phyloP scores from a whole-genome alignment of 2,329 filamentous ascomycete species.

The Talaromyces atroroseus region DNA sequence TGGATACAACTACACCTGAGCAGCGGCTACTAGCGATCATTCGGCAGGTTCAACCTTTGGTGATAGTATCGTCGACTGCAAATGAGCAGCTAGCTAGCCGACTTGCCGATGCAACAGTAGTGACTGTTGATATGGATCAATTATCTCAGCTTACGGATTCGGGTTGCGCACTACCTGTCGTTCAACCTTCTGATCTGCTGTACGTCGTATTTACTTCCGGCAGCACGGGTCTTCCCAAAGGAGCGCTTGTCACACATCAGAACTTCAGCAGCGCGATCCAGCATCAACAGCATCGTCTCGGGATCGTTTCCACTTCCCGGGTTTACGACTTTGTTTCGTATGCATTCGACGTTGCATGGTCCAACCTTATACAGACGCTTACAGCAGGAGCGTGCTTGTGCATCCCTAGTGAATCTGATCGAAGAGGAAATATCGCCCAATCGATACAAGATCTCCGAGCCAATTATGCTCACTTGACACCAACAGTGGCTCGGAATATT shows the following conservation, averaged over 20 bases:
- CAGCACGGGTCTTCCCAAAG: slow-evolving; percentile 49
- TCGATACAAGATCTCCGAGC: slow-evolving; percentile 44
- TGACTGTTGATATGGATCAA: not conserved
- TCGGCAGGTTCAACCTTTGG: slow-evolving; percentile 1
- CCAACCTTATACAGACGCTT: slow-evolving; percentile 46
- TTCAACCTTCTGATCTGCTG: not conserved
- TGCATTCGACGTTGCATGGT: slow-evolving; percentile 44
- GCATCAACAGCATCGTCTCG: slow-evolving; percentile 35
- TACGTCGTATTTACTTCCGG: slow-evolving; percentile 59
- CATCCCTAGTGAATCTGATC: slow-evolving; percentile 42
- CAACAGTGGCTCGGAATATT: slow-evolving; percentile 45
- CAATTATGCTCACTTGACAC: slow-evolving; percentile 51
- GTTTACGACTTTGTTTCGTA: slow-evolving; percentile 50
- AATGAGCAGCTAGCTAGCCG: slow-evolving; percentile 2
- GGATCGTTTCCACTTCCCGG: slow-evolving; percentile 45
- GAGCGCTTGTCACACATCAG: slow-evolving; percentile 56
- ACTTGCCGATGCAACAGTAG: not conserved
- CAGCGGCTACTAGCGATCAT: not conserved
- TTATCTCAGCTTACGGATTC: too few relatives aligned
- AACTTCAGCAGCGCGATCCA: not conserved
- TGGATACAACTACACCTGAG: slow-evolving; percentile 15
- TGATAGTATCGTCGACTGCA: not conserved
- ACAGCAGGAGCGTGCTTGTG: slow-evolving; percentile 49
- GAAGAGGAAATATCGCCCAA: slow-evolving; percentile 39
- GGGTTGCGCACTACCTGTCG: too few relatives aligned